Base-by-base conservation (phyloP, 352 stramenopile species). In the Phytophthora citrophthora region DNA sequence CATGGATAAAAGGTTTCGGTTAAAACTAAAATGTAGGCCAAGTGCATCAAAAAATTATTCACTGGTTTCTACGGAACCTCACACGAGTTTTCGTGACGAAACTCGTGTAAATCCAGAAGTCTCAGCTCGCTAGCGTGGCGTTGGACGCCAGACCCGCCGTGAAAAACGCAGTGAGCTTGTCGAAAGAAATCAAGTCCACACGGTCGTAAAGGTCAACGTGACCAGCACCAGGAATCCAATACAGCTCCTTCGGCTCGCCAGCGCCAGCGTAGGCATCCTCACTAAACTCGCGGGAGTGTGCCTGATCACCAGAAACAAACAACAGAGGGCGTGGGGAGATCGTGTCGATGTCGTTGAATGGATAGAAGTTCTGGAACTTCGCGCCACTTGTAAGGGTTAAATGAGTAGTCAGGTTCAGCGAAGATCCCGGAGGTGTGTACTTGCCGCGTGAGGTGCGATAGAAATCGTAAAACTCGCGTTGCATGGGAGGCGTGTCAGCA, bases 331-430 rank as follows among this genome's bases (percentile, higher is more conserved):
- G 60, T 3, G 52, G 60, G 0, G 60, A 62, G 34, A 68, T 62
- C 12, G 44, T 62, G 23, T 68, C 51, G 36, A 68, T 57, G 45
- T 63, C 51, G 29, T 49, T 68, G 45, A 68, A 57, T 29, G 60
- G 60, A 27, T 63, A 68, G 29, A 68, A 62, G 60, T 62, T 68
- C 16, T 62, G 4, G 44, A 68, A 54, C 38, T 23, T 62, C 6
- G 41, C 38, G 12, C 15, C 36, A 18, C 44, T 62, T 0, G 60
- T 40, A 4, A 54, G 29, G 1, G 60, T 63, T 18, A 27, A 26
- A 39, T 62, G 45, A 0, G 59, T 61, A 1, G 59, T 68, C 0
- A 68, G 16, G 34, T 61, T 53, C 0, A n/a, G 29, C 5, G 26
- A 40, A 0, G 59, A 57, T 27, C 51, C 50, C 2, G 16, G n/a